Evolutionary conservation across 1,284 basidiomycete species (phyloP).

Genomic region (Ganoderma multipileum): DNA sequence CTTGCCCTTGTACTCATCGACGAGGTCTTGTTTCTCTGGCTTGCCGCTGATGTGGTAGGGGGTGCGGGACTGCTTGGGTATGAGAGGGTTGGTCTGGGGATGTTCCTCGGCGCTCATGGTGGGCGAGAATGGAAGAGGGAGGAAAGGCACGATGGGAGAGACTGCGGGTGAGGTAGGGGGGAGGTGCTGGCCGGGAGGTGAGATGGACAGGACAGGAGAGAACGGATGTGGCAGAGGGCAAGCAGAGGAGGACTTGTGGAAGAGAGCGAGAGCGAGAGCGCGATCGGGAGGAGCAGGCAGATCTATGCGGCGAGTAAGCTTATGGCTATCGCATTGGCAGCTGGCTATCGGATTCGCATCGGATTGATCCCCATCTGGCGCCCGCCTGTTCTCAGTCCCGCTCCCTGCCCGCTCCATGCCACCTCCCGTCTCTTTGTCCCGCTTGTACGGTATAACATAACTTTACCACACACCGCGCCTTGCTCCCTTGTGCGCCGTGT

Average conservation of each 20-base stretch:
- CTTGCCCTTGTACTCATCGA: conserved; percentile 67
- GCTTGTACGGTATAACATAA: no score
- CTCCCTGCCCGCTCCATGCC: not conserved
- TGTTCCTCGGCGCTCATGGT: conserved; percentile 29
- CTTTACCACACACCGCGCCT: no score
- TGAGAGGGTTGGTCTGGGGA: conserved; percentile 27
- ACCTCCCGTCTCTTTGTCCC: no score
- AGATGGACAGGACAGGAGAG: not conserved
- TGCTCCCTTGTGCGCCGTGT: no score
- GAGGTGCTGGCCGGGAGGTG: not conserved
- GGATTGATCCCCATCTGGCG: conserved; percentile 26
- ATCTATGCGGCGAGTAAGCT: not conserved
- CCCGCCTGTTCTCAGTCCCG: not conserved
- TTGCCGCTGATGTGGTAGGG: conserved; percentile 50
- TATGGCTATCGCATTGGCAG: conserved; percentile 27
- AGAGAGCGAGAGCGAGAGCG: not conserved
- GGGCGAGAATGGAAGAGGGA: conserved; percentile 6
- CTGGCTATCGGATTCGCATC: no score
- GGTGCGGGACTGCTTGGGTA: conserved; percentile 43
- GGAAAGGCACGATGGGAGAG: not conserved
- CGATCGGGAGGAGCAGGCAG: not conserved
- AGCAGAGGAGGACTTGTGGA: not conserved
- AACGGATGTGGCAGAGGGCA: not conserved
- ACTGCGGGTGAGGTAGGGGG: not conserved
- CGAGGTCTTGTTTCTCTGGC: conserved; percentile 62